Percentiles rank a stretch among this genome's conserved stretches.
phyloP scores from a whole-genome alignment of 2,329 filamentous ascomycete genomes.

The Aspergillus japonicus region DNA sequence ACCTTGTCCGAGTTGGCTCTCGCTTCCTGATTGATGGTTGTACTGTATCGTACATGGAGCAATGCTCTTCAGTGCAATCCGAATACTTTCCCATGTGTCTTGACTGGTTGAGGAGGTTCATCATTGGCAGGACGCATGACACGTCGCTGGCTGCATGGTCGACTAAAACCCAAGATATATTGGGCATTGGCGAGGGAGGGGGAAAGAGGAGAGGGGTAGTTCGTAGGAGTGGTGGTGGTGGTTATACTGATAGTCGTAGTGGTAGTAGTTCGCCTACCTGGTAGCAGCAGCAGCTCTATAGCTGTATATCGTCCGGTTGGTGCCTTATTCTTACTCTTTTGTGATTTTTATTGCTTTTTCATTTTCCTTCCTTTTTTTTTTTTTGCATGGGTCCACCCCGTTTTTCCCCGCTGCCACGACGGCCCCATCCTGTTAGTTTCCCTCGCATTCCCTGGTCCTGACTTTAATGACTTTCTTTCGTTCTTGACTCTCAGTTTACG shows the following conservation, averaged over 20 bases:
- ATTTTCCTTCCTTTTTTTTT: not conserved
- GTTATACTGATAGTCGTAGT: too few relatives aligned
- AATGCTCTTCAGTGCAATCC: too few relatives aligned
- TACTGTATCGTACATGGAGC: too few relatives aligned
- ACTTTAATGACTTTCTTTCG: not conserved
- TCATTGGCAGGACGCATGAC: slow-evolving; percentile 11
- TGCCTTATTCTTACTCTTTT: too few relatives aligned
- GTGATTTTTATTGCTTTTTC: not conserved
- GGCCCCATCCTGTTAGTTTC: slow-evolving; percentile 14
- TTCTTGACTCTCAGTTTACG: not conserved
- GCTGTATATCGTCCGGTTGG: too few relatives aligned
- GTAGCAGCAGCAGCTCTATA: too few relatives aligned
- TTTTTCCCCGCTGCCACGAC: slow-evolving; percentile 23
- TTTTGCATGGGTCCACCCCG: slow-evolving; percentile 12
- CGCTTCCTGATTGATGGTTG: too few relatives aligned
- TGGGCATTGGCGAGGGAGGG: not conserved
- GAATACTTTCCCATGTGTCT: not conserved
- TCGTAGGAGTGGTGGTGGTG: not conserved
- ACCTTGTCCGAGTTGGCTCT: not conserved
- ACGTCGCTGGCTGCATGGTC: slow-evolving; percentile 17
- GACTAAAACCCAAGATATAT: slow-evolving; percentile 1
- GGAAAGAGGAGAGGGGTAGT: not conserved
- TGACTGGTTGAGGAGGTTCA: not conserved
- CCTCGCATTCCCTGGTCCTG: slow-evolving; percentile 3
- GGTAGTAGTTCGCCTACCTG: too few relatives aligned